These are phyloP conservation scores for Pichia exigua DNA, from an alignment of 805 yeast species.

Conservation along the genomic window DNA sequence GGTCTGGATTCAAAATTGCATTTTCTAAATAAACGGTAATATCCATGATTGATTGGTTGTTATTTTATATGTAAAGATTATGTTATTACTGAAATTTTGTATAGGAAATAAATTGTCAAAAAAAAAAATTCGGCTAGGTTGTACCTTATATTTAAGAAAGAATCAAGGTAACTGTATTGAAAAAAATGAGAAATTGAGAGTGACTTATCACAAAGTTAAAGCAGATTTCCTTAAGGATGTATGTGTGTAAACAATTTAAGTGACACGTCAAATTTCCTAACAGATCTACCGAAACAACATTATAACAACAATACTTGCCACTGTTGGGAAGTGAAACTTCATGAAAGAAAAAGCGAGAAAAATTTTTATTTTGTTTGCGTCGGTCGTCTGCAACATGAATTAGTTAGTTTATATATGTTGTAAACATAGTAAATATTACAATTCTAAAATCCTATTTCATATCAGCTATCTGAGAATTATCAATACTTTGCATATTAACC, in stretches of 20 bases:
- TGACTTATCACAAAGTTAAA: not conserved
- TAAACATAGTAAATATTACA: not conserved
- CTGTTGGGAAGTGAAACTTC: not conserved
- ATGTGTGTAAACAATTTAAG: not conserved
- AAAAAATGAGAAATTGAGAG: not conserved
- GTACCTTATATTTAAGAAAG: not conserved
- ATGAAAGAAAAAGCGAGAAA: not conserved
- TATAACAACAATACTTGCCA: not conserved
- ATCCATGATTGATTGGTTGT: constrained; percentile 35
- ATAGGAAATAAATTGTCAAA: not conserved
- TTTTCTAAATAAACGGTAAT: constrained; percentile 67
- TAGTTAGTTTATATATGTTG: not conserved
- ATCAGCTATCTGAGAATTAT: not conserved
- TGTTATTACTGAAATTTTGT: not conserved
- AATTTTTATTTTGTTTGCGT: not conserved
- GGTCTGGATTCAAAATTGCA: constrained; percentile 66
- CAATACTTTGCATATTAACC: constrained; percentile 38
- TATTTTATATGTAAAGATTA: not conserved
- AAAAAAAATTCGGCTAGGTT: not conserved
- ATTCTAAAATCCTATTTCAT: not conserved
- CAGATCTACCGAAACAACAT: not conserved
- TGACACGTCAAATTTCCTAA: not conserved
- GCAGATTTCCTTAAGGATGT: not conserved
- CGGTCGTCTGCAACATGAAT: constrained; percentile 3
- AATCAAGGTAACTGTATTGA: not conserved